Percentiles rank a stretch among this genome's conserved stretches.
These are phyloP conservation scores for Anthostomella pinea DNA, from an alignment of 2,329 filamentous ascomycete genomes.

Conservation along the genomic window DNA sequence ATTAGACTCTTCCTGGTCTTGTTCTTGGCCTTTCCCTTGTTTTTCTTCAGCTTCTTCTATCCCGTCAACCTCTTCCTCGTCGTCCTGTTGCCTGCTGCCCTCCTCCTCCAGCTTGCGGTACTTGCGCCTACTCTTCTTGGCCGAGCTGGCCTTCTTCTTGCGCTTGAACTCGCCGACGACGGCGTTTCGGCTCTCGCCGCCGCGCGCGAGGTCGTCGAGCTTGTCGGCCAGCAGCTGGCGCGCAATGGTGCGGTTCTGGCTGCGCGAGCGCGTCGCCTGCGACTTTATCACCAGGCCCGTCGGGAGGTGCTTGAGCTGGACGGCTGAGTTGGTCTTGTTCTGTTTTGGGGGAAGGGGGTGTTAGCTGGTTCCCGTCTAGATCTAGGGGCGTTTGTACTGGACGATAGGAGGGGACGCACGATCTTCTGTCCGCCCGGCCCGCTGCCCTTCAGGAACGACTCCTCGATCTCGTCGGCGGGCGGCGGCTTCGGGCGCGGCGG, in stretches of 20 bases:
- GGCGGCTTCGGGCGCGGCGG: conserved; percentile 73
- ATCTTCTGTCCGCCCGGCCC: conserved; percentile 97
- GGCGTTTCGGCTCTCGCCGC: conserved; percentile 63
- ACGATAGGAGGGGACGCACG: conserved; percentile 42
- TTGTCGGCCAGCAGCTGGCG: conserved; percentile 72
- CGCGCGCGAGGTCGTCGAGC: conserved; percentile 70
- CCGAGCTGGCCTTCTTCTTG: conserved; percentile 70
- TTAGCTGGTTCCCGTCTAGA: neutral
- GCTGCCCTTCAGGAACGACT: conserved; percentile 84
- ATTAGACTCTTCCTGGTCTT: conserved; percentile 1
- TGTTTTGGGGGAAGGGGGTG: conserved; percentile 28
- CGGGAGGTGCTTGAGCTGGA: conserved; percentile 86
- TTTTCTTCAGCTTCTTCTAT: conserved; percentile 12
- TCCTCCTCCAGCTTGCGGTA: conserved; percentile 61
- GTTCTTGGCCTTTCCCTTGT: conserved; percentile 8
- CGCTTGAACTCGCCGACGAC: conserved; percentile 62
- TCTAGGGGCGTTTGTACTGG: neutral
- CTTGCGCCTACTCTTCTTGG: conserved; percentile 81
- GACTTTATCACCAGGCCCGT: conserved; percentile 93
- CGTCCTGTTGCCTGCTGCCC: conserved; percentile 23
- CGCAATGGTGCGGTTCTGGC: conserved; percentile 84
- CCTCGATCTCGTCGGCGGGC: conserved; percentile 74
- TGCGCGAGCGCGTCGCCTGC: conserved; percentile 83
- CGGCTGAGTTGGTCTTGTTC: conserved; percentile 97
- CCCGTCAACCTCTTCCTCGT: conserved; percentile 20